Conservation (phyloP, 768 basidiomycete genomes). For the Rhodocollybia butyracea region DNA sequence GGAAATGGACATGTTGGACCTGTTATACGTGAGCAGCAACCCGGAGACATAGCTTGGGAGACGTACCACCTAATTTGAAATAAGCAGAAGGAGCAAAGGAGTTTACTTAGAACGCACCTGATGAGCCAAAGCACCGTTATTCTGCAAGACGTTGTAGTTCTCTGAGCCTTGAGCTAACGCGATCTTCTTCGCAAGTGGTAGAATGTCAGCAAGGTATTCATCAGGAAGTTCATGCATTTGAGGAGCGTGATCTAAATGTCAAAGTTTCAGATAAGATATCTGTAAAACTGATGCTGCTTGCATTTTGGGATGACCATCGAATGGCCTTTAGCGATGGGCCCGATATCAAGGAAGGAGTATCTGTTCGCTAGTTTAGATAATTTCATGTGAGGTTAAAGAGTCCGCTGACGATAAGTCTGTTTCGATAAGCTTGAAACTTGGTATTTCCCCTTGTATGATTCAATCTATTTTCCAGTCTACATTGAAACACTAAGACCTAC, state of each 20-base stretch:
- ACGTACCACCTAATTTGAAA: too few species aligned
- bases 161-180: slow-evolving; percentile 68
- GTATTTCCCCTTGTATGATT: slow-evolving; percentile 69
- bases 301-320: slow-evolving; percentile 93
- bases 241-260: slow-evolving; percentile 67
- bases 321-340: slow-evolving; percentile 87
- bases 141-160: slow-evolving; percentile 89
- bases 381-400: neutral
- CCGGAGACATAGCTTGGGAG: too few species aligned
- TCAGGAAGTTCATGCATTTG: slow-evolving; percentile 90
- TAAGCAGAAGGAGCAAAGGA: too few species aligned
- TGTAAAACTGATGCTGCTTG: slow-evolving; percentile 28
- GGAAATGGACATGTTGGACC: slow-evolving; percentile 90
- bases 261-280: neutral
- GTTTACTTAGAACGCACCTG: slow-evolving; percentile 38
- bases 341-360: slow-evolving; percentile 90
- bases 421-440: slow-evolving; percentile 81
- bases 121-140: slow-evolving; percentile 58
- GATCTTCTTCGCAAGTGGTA: slow-evolving; percentile 86
- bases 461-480: neutral
- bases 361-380: slow-evolving; percentile 31
- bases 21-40: too few species aligned
- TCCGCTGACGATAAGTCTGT: slow-evolving; percentile 62
- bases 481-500: slow-evolving; percentile 30
- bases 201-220: slow-evolving; percentile 69